These are phyloP conservation scores for Candida berthetii DNA, from an alignment of 805 yeast genomes.

Conservation along the genomic window DNA sequence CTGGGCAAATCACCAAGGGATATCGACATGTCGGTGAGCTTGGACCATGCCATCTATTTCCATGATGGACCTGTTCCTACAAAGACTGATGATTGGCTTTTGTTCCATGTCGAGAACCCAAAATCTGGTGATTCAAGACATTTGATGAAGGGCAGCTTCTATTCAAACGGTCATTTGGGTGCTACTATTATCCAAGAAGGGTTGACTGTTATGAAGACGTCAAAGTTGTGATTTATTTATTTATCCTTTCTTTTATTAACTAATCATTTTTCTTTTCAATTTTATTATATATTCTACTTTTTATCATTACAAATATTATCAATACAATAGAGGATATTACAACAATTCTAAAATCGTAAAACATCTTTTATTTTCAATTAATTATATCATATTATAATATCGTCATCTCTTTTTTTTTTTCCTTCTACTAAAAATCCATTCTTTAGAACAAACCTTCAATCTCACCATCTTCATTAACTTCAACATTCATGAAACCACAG, in stretches of 20 bases:
- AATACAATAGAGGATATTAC: too few relatives aligned
- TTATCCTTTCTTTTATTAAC: too few relatives aligned
- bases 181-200: constrained; percentile 69
- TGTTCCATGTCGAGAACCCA: constrained; percentile 40
- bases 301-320: too few relatives aligned
- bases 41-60: constrained; percentile 65
- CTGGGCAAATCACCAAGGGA: constrained; percentile 39
- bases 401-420: background rate
- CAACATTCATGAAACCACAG: constrained; percentile 96
- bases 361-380: too few relatives aligned
- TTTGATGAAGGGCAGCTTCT: constrained; percentile 54
- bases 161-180: constrained; percentile 39
- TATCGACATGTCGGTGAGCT: constrained; percentile 47
- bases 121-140: constrained; percentile 48
- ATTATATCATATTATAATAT: background rate
- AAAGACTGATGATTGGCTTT: constrained; percentile 44
- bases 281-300: too few relatives aligned
- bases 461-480: constrained; percentile 83
- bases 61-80: constrained; percentile 38
- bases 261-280: too few relatives aligned
- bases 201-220: constrained; percentile 22
- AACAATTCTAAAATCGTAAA: too few relatives aligned
- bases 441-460: constrained; percentile 88
- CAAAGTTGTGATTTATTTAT: too few relatives aligned
- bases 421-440: too few relatives aligned